These are phyloP conservation scores for Nymphaea thermarum DNA, from an alignment of 164 flowering plant species.

Conservation along the genomic window DNA sequence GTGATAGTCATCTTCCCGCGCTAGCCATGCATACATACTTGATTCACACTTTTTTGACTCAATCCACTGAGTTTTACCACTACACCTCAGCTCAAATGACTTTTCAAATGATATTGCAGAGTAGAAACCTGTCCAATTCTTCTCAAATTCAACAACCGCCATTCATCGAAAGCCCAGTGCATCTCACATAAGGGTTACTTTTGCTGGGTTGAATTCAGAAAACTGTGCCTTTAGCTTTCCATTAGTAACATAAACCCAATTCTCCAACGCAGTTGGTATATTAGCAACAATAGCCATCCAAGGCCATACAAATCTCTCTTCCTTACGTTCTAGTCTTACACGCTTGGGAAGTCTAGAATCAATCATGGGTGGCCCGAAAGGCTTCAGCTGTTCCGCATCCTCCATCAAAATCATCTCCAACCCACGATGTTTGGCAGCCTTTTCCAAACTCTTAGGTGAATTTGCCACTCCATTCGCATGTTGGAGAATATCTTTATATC, in stretches of 20 bases:
- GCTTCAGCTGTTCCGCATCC: constrained; percentile 23
- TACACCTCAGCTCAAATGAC: too few relatives aligned
- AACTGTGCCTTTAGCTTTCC: constrained; percentile 8
- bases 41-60: too few relatives aligned
- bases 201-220: constrained; percentile 5
- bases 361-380: neutral
- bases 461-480: constrained; percentile 78
- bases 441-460: constrained; percentile 47
- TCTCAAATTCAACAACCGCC: constrained; percentile 10
- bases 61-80: too few relatives aligned
- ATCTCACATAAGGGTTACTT: constrained; percentile 9
- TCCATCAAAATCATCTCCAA: constrained; percentile 48
- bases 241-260: constrained; percentile 3
- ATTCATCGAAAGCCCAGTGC: constrained; percentile 5
- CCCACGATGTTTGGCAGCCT: constrained; percentile 73
- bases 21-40: too few relatives aligned
- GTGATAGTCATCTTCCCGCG: too few relatives aligned
- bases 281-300: constrained; percentile 12
- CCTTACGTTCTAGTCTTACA: neutral
- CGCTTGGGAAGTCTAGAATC: neutral
- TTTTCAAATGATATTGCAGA: too few relatives aligned
- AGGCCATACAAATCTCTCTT: constrained; percentile 9
- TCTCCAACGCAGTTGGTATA: constrained; percentile 5
- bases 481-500: constrained; percentile 60
- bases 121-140: too few relatives aligned